These are phyloP conservation scores for Canavalia gladiata DNA, from an alignment of 306 rosid genomes.

Conservation along the genomic window DNA sequence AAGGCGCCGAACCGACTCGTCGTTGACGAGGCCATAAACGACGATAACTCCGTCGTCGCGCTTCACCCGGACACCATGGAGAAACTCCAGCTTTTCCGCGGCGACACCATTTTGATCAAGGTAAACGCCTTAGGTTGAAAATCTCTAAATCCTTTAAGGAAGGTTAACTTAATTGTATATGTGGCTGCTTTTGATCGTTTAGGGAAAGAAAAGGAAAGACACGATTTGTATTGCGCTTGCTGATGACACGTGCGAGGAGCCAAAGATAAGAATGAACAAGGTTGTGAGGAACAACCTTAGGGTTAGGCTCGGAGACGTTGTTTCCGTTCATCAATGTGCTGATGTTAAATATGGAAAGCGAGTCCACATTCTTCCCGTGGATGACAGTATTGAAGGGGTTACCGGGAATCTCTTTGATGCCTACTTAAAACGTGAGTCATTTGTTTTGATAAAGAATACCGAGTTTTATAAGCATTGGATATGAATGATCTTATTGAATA, in stretches of 20 bases:
- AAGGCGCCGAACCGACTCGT: slow-evolving; percentile 88
- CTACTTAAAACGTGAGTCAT: slow-evolving; percentile 82
- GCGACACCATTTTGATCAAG: slow-evolving; percentile 93
- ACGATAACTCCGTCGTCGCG: slow-evolving; percentile 94
- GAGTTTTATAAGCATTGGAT: background rate
- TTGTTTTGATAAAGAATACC: no score
- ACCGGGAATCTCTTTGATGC: slow-evolving; percentile 92
- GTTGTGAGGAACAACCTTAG: slow-evolving; percentile 90
- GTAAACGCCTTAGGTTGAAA: slow-evolving; percentile 41
- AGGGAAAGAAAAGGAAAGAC: slow-evolving; percentile 96
- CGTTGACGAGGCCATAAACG: slow-evolving; percentile 92
- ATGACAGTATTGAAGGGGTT: slow-evolving; percentile 95
- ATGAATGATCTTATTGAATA: background rate
- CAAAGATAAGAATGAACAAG: slow-evolving; percentile 95
- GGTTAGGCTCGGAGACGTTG: slow-evolving; percentile 97
- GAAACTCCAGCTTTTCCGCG: slow-evolving; percentile 90
- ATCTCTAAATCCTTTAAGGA: no score
- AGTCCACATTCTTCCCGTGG: slow-evolving; percentile 92
- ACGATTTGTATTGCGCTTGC: slow-evolving; percentile 93
- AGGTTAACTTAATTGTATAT: no score
- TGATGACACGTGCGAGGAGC: slow-evolving; percentile 88
- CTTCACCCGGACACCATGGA: slow-evolving; percentile 95
- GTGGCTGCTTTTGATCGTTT: slow-evolving; percentile 3
- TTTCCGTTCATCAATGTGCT: slow-evolving; percentile 91
- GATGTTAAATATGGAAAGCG: slow-evolving; percentile 96